Evolutionary conservation across 257 asterid species (phyloP), one percentile per base, ranked within the genome.

Genomic region (Cruciata laevipes): DNA sequence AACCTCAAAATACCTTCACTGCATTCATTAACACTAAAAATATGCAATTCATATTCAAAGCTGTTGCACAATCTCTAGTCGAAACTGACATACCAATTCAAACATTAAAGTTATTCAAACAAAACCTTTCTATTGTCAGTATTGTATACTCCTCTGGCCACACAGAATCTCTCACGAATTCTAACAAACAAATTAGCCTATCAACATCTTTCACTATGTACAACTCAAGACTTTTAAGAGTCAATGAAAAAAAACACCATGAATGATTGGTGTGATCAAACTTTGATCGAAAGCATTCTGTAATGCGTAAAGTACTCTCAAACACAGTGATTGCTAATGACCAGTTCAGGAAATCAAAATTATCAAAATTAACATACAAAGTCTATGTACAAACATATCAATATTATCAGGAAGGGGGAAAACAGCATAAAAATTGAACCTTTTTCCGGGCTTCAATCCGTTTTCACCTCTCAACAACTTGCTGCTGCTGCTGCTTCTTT

Each of bases 391-490:
- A n/a, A n/a, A n/a, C 23, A 32, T 7, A 23, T 10, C 11, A 24
- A 13, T 16, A 37, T 17, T 0, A 17, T 47, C 7, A 47, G 20
- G 3, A 17, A 47, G 20, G n/a, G 38, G 38, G 1, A 24, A 25
- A 16, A 25, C 6, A 68, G 7, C 31, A 61, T 9, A 72, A 61
- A 75, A 18, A 3, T 33, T 1, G 35, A 70, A 94, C 97, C 97
- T 90, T 84, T 82, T 90, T 90, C 65, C 96, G 95, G 66, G 55
- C 82, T 78, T 94, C 97, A 55, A 94, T 85, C 42, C 88, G 95
- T 75, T 85, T 93, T 30, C 92, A 78, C 47, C 99, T 78, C 11
- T 67, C 80, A 6, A 95, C 91, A 69, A 78, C 89, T 68, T 84
- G 95, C 67, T 84, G 77, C 75, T 90, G 69, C 60, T 77, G 86